These are phyloP conservation scores for Apiospora koreana DNA, from an alignment of 2,329 filamentous ascomycete species.

Conservation along the genomic window DNA sequence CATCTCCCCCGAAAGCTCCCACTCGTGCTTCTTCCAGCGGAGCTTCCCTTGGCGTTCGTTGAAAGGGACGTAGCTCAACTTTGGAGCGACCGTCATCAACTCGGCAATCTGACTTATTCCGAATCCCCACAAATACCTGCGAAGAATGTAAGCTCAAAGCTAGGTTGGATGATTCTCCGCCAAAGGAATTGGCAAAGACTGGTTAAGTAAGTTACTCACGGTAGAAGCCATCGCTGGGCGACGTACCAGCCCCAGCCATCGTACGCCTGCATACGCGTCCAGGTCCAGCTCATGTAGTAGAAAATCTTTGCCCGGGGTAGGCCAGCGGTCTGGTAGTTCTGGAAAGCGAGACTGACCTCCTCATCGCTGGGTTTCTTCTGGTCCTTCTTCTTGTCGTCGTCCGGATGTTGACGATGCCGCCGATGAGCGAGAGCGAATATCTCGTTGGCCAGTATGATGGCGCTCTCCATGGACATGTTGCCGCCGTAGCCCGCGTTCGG, in stretches of 20 bases:
- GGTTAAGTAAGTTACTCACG: background rate
- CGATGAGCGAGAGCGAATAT: conserved; percentile 18
- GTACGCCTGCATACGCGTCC: background rate
- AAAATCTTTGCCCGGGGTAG: background rate
- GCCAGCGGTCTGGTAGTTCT: background rate
- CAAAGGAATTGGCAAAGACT: background rate
- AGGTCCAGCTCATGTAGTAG: background rate
- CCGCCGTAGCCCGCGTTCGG: conserved; percentile 37
- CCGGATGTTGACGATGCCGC: background rate
- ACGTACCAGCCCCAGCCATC: background rate
- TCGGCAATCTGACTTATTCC: background rate
- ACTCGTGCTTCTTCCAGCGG: background rate
- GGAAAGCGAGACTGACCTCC: background rate
- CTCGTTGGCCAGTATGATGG: conserved; percentile 30
- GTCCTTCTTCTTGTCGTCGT: background rate
- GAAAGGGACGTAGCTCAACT: background rate
- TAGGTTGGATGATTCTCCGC: too few relatives aligned
- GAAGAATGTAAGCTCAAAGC: background rate
- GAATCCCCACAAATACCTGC: background rate
- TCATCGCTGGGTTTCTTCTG: conserved; percentile 14
- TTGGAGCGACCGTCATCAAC: background rate
- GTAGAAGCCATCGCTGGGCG: background rate
- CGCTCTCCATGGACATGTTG: conserved; percentile 38
- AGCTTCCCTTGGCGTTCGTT: background rate
- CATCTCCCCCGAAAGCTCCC: background rate